Evolutionary conservation across 306 rosid genomes (phyloP).

Genomic region (Ormosia semicastrata): DNA sequence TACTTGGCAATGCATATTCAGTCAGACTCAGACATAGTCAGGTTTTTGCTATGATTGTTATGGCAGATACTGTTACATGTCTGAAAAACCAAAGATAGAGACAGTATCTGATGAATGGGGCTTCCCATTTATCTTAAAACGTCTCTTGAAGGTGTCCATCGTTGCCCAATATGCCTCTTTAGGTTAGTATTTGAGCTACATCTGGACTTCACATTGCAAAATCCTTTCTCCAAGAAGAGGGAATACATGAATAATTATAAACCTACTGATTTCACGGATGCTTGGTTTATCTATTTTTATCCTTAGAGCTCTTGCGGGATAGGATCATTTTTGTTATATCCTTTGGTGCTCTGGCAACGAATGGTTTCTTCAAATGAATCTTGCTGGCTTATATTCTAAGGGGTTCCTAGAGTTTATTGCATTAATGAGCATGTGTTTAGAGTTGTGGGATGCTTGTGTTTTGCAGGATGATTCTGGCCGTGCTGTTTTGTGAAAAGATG

Average conservation of each 20-base stretch:
- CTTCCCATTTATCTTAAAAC: constrained; percentile 24
- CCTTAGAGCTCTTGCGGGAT: too few species aligned
- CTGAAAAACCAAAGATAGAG: constrained; percentile 28
- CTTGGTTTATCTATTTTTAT: too few species aligned
- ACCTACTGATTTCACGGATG: not conserved
- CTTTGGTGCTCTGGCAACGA: too few species aligned
- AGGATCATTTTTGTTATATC: too few species aligned
- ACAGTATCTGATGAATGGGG: constrained; percentile 29
- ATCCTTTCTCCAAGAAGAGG: not conserved
- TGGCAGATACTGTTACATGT: constrained; percentile 31
- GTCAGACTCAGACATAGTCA: constrained; percentile 23
- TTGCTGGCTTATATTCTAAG: too few species aligned
- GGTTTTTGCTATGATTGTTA: constrained; percentile 6
- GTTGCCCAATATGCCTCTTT: constrained; percentile 30
- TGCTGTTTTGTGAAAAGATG: not conserved
- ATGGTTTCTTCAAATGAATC: too few species aligned
- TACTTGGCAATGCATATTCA: not conserved
- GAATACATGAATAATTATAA: not conserved
- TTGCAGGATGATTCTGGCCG: not conserved
- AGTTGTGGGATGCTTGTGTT: not conserved
- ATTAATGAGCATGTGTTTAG: too few species aligned
- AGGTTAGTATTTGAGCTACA: constrained; percentile 41
- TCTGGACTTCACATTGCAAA: constrained; percentile 30
- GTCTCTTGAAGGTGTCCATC: constrained; percentile 39
- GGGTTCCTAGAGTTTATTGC: not conserved